These are phyloP conservation scores for Thielaviopsis musarum DNA, from an alignment of 2,329 filamentous ascomycete species.

Conservation along the genomic window DNA sequence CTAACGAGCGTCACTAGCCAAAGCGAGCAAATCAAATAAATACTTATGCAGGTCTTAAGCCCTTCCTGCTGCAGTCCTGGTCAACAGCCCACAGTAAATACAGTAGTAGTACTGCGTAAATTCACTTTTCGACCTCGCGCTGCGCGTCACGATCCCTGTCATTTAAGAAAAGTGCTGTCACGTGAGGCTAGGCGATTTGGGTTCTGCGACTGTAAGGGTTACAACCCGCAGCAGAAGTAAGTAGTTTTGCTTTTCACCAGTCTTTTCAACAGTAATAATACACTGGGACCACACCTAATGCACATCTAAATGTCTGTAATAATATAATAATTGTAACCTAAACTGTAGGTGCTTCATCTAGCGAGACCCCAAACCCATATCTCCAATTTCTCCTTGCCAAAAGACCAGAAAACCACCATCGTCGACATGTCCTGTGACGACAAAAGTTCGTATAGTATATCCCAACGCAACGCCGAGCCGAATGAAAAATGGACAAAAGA, in stretches of 20 bases:
- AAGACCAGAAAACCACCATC: not conserved
- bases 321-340: not conserved
- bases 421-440: not conserved
- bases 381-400: not conserved
- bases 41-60: not conserved
- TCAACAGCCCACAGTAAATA: not conserved
- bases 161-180: not conserved
- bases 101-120: not conserved
- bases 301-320: not conserved
- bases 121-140: not conserved
- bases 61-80: not conserved
- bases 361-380: not conserved
- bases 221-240: too few relatives aligned
- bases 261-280: too few relatives aligned
- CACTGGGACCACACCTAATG: too few relatives aligned
- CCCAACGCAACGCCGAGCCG: not conserved
- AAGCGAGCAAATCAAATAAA: not conserved
- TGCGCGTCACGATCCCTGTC: slow-evolving; percentile 5
- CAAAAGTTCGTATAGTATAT: not conserved
- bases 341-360: not conserved
- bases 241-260: too few relatives aligned
- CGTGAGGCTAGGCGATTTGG: not conserved
- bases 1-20: not conserved
- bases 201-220: too few relatives aligned
- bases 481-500: not conserved